These are phyloP conservation scores for Cajanus cajan DNA, from an alignment of 306 rosid genomes.

Conservation along the genomic window DNA sequence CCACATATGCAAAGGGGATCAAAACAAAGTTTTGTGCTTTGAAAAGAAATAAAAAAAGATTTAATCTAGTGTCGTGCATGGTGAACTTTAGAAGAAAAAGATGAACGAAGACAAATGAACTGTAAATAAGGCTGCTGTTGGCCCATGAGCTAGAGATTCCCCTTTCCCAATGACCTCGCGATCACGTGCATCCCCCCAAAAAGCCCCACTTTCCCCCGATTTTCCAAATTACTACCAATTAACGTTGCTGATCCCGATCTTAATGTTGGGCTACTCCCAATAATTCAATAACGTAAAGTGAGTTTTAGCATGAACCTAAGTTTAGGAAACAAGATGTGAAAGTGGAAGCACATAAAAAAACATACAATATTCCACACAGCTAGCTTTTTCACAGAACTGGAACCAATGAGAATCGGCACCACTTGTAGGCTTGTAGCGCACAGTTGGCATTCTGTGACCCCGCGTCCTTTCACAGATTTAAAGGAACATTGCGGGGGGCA, in stretches of 20 bases:
- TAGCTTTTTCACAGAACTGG: neutral
- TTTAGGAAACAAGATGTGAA: slow-evolving; percentile 11
- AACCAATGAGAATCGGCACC: slow-evolving; percentile 8
- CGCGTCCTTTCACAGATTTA: slow-evolving; percentile 30
- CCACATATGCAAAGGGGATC: neutral
- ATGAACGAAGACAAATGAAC: slow-evolving; percentile 37
- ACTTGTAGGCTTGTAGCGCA: slow-evolving; percentile 16
- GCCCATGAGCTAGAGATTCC: slow-evolving; percentile 41
- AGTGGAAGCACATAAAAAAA: neutral
- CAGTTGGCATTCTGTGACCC: slow-evolving; percentile 24
- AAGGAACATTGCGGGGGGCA: no score
- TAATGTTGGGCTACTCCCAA: no score
- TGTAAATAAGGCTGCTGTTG: slow-evolving; percentile 33
- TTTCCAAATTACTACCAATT: neutral
- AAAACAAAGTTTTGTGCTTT: slow-evolving; percentile 10
- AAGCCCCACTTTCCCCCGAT: neutral
- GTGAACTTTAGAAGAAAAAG: neutral
- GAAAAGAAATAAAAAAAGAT: neutral
- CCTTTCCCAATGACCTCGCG: slow-evolving; percentile 40
- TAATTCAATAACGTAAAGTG: slow-evolving; percentile 4
- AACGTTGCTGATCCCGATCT: slow-evolving; percentile 5
- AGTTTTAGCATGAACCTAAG: slow-evolving; percentile 33
- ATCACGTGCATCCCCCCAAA: slow-evolving; percentile 51
- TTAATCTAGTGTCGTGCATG: neutral
- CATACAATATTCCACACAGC: slow-evolving; percentile 20